phyloP scores from a whole-genome alignment of 108 stramenopile genomes.

The Aurantiochytrium sp. region DNA sequence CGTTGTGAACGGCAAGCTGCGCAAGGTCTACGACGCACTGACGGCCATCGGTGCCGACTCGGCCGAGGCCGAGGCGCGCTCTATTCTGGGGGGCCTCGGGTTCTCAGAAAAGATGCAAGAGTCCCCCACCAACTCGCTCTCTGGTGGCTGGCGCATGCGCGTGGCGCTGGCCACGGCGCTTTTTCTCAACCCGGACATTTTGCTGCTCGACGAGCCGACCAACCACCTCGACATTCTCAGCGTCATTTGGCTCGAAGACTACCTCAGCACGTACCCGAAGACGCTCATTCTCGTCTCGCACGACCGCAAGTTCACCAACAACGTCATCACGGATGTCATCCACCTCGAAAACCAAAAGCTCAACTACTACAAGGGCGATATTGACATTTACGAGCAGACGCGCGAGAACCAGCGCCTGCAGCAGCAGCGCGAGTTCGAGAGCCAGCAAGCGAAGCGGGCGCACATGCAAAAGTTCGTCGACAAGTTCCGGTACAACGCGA shows the following conservation, averaged over 20 bases:
- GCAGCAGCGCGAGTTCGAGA: slow-evolving; percentile 80
- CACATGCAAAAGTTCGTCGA: slow-evolving; percentile 99
- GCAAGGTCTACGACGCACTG: slow-evolving; percentile 53
- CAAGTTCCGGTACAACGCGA: slow-evolving; percentile 92
- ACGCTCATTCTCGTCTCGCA: slow-evolving; percentile 89
- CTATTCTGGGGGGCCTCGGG: slow-evolving; percentile 69
- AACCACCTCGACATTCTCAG: slow-evolving; percentile 85
- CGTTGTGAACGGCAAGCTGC: slow-evolving; percentile 4
- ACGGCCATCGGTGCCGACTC: slow-evolving; percentile 55
- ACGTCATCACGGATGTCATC: slow-evolving; percentile 82
- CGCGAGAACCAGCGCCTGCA: slow-evolving; percentile 75
- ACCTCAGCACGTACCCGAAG: slow-evolving; percentile 69
- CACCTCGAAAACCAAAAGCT: slow-evolving; percentile 70
- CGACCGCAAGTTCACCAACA: slow-evolving; percentile 90
- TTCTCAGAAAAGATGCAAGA: slow-evolving; percentile 78
- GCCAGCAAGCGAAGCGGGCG: slow-evolving; percentile 77
- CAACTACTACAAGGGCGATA: slow-evolving; percentile 88
- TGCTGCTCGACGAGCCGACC: slow-evolving; percentile 70
- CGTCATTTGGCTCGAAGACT: slow-evolving; percentile 85
- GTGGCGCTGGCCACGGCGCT: slow-evolving; percentile 91
- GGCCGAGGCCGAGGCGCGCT: slow-evolving; percentile 63
- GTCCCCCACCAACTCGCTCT: slow-evolving; percentile 67
- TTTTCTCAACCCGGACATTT: slow-evolving; percentile 75
- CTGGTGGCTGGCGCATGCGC: slow-evolving; percentile 96
- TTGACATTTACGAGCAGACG: slow-evolving; percentile 84